Evolutionary conservation across 805 yeast genomes (phyloP).

Genomic region (Yarrowia keelungensis): DNA sequence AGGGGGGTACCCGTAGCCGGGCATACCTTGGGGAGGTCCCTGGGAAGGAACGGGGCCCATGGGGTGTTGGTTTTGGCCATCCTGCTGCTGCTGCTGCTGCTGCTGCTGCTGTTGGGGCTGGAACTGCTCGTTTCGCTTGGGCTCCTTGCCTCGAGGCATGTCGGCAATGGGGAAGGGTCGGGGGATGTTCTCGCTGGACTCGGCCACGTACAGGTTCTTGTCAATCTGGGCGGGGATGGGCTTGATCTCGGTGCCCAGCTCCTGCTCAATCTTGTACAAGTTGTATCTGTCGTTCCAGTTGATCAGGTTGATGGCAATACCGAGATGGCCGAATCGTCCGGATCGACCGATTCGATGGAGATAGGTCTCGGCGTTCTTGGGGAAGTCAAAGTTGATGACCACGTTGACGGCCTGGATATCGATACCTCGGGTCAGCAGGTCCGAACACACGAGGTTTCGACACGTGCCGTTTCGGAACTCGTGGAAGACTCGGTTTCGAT

Average conservation of each 20-base stretch:
- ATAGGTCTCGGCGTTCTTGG: conserved; percentile 96
- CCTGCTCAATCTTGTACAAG: conserved; percentile 94
- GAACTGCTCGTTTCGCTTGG: conserved; percentile 39
- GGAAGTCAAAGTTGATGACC: conserved; percentile 97
- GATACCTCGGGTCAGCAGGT: conserved; percentile 95
- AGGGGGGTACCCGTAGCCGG: conserved; percentile 41
- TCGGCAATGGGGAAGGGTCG: conserved; percentile 81
- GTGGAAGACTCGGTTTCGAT: conserved; percentile 97
- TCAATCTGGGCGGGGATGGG: conserved; percentile 97
- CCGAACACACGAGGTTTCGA: conserved; percentile 96
- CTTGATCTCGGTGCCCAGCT: conserved; percentile 94
- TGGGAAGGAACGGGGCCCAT: conserved; percentile 15
- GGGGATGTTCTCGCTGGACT: conserved; percentile 68
- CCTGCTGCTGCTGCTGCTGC: conserved; percentile 16
- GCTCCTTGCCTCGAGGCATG: conserved; percentile 44
- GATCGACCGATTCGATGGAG: conserved; percentile 99
- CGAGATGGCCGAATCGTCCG: conserved; percentile 98
- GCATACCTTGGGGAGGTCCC: conserved; percentile 34
- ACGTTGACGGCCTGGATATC: conserved; percentile 99
- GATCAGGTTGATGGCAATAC: conserved; percentile 94
- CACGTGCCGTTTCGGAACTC: conserved; percentile 98
- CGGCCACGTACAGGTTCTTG: conserved; percentile 82
- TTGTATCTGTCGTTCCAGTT: conserved; percentile 96
- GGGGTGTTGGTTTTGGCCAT: conserved; percentile 40
- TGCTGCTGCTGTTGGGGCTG: conserved; percentile 38